These are phyloP conservation scores for Polytrichum commune DNA, from an alignment of 225 moss, liverwort and hornwort genomes.

Conservation along the genomic window DNA sequence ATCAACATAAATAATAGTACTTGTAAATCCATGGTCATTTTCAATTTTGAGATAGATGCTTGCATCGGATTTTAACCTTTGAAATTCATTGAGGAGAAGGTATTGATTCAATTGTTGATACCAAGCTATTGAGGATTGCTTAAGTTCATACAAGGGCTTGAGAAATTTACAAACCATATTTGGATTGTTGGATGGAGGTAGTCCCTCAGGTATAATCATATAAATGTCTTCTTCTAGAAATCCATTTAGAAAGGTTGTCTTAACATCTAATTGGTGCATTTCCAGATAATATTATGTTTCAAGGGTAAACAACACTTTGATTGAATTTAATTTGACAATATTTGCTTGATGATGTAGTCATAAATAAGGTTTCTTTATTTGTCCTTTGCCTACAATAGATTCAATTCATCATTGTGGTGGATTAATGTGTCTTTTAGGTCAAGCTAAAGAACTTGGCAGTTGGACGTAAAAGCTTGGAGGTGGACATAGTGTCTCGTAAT, in stretches of 20 bases:
- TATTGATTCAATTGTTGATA: not conserved
- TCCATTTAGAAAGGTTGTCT: not conserved
- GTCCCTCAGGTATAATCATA: not conserved
- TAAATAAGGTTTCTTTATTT: not conserved
- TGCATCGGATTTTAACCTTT: not conserved
- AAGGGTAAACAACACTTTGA: not conserved
- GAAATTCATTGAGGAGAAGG: not conserved
- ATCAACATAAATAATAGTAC: not conserved
- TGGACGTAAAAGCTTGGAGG: too few species aligned
- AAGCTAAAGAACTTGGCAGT: not conserved
- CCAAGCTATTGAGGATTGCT: not conserved
- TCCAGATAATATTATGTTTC: not conserved
- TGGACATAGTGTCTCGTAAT: too few species aligned
- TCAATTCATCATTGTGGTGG: too few species aligned
- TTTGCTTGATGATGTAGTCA: not conserved
- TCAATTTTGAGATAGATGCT: not conserved
- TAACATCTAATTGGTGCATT: not conserved
- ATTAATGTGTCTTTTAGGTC: not conserved
- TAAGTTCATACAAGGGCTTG: not conserved
- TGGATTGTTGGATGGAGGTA: not conserved
- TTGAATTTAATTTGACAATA: not conserved
- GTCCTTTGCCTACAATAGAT: not conserved
- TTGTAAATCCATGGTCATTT: not conserved
- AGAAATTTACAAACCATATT: constrained; percentile 1
- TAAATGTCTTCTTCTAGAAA: not conserved